These are phyloP conservation scores for Candida ascalaphidarum DNA, from an alignment of 805 yeast genomes.

Conservation along the genomic window DNA sequence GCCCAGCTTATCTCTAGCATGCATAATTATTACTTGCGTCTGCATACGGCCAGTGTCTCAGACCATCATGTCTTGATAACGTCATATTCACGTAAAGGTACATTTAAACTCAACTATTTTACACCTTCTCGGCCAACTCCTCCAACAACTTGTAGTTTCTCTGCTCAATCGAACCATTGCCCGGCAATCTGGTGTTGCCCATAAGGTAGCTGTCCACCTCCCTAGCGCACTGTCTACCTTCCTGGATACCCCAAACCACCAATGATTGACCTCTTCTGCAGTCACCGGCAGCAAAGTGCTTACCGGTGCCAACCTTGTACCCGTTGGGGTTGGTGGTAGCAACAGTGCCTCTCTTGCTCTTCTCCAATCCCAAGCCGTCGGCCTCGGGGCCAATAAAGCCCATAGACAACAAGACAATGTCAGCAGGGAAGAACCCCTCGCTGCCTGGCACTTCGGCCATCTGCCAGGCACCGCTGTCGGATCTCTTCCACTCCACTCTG, in stretches of 20 bases:
- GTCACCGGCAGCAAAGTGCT: constrained; percentile 93
- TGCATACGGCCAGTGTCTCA: no score
- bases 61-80: no score
- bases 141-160: constrained; percentile 72
- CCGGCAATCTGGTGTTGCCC: constrained; percentile 81
- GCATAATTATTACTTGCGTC: no score
- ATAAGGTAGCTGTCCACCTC: constrained; percentile 76
- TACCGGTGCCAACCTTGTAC: constrained; percentile 61
- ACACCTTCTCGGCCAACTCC: constrained; percentile 61
- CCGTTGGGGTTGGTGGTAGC: constrained; percentile 50
- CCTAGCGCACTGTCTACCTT: constrained; percentile 97
- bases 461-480: constrained; percentile 96
- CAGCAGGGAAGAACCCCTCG: constrained; percentile 93
- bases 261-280: constrained; percentile 98
- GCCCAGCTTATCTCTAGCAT: no score
- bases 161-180: constrained; percentile 86
- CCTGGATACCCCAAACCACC: constrained; percentile 99
- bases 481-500: constrained; percentile 95
- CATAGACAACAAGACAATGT: constrained; percentile 88
- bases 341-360: constrained; percentile 82
- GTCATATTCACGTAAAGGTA: not conserved
- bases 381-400: constrained; percentile 97
- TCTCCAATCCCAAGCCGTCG: constrained; percentile 55
- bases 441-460: constrained; percentile 96
- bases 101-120: constrained; percentile 1